phyloP scores from a whole-genome alignment of 345 rosid species.

The Stellera chamaejasme region DNA sequence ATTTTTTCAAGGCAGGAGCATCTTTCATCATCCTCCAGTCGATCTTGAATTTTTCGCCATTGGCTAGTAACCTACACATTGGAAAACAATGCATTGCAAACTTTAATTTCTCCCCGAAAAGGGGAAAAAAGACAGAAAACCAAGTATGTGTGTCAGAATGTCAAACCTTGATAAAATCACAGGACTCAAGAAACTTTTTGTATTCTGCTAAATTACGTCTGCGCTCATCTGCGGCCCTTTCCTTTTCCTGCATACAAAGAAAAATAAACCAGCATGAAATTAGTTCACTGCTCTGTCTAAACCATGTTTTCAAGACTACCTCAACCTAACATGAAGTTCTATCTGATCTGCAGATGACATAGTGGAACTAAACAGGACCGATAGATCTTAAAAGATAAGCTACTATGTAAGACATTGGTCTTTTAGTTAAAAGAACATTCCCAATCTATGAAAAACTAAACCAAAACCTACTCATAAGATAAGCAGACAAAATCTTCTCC shows the following conservation, averaged over 20 bases:
- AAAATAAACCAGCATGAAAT: too few species aligned
- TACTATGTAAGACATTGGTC: too few species aligned
- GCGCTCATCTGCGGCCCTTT: slow-evolving; percentile 78
- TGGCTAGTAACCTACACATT: slow-evolving; percentile 63
- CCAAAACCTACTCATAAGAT: too few species aligned
- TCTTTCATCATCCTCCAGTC: slow-evolving; percentile 91
- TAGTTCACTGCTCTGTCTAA: too few species aligned
- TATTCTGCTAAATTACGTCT: slow-evolving; percentile 53
- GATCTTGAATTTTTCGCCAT: slow-evolving; percentile 92
- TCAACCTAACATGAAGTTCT: too few species aligned
- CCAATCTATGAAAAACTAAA: too few species aligned
- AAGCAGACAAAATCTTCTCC: too few species aligned
- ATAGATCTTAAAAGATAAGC: too few species aligned
- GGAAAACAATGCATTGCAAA: slow-evolving; percentile 15
- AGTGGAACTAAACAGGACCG: too few species aligned
- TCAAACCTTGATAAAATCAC: slow-evolving; percentile 89
- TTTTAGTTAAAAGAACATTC: too few species aligned
- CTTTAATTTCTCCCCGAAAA: not conserved
- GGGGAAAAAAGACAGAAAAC: not conserved
- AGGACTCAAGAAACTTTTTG: slow-evolving; percentile 69
- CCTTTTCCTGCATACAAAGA: slow-evolving; percentile 58
- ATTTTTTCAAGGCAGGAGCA: slow-evolving; percentile 77
- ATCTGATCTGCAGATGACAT: too few species aligned
- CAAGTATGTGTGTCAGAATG: slow-evolving; percentile 4
- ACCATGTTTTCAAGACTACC: too few species aligned